Conservation (phyloP, 2,329 filamentous ascomycete species). For the Emericellopsis atlantica region DNA sequence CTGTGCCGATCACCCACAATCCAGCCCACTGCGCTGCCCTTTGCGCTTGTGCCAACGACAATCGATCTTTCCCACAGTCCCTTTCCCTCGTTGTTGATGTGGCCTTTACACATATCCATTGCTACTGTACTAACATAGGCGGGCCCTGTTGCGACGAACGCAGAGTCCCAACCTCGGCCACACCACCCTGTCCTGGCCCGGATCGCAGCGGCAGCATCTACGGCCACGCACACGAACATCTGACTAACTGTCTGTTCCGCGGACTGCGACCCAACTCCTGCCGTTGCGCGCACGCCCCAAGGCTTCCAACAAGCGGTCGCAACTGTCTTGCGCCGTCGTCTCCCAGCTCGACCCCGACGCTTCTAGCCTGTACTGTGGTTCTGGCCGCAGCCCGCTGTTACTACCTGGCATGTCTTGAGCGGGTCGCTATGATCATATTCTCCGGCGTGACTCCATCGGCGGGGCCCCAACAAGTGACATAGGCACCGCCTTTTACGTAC, state of each 20-base stretch:
- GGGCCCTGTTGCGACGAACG: too few species aligned
- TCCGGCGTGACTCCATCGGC: slow-evolving; percentile 14
- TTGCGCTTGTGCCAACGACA: too few species aligned
- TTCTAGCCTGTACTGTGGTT: too few species aligned
- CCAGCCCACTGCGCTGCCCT: too few species aligned
- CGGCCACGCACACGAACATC: background rate
- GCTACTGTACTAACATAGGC: too few species aligned
- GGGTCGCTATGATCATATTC: slow-evolving; percentile 22
- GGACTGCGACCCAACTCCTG: too few species aligned
- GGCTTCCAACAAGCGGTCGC: background rate
- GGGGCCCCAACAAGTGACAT: slow-evolving; percentile 1
- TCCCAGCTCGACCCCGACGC: too few species aligned
- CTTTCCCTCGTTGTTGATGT: background rate
- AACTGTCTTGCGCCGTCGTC: too few species aligned
- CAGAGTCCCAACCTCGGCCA: background rate
- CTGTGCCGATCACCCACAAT: slow-evolving; percentile 2
- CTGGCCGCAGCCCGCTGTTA: too few species aligned
- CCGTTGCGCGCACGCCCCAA: too few species aligned
- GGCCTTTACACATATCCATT: too few species aligned
- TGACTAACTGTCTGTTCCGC: too few species aligned
- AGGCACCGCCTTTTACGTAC: background rate
- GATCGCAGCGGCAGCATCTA: background rate
- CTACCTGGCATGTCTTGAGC: slow-evolving; percentile 1
- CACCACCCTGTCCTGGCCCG: background rate
- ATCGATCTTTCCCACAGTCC: background rate